A percentile compares a stretch with the other conserved stretches of the same genome.
phyloP scores from a whole-genome alignment of 140 eudicot genomes.

The Oenanthe javanica region DNA sequence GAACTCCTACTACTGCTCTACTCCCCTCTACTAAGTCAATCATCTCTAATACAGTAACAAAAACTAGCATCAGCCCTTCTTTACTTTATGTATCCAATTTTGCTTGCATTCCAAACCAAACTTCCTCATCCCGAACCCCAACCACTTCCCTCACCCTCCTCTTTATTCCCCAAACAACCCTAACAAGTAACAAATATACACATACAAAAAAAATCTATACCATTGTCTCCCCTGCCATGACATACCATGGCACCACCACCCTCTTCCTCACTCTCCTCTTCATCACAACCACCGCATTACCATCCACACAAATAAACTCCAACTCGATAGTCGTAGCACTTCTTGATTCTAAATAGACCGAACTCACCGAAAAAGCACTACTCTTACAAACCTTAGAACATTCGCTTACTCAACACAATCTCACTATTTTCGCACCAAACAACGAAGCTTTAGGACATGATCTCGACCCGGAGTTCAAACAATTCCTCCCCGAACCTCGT shows the following conservation, averaged over 20 bases:
- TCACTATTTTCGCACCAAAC: conserved; percentile 74
- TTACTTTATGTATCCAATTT: no score
- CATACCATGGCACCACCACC: background rate
- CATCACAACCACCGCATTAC: conserved; percentile 13
- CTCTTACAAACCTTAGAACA: conserved; percentile 55
- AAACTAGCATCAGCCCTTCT: no score
- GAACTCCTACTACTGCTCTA: no score
- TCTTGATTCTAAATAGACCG: no score
- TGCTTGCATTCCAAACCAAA: no score
- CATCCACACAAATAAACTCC: conserved; percentile 44
- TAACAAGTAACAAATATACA: background rate
- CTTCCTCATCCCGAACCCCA: no score
- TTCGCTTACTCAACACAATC: conserved; percentile 42
- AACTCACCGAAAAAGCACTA: conserved; percentile 71
- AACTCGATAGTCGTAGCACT: conserved; percentile 27
- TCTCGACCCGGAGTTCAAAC: conserved; percentile 74
- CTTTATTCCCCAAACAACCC: background rate
- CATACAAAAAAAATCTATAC: background rate
- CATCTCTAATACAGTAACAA: no score
- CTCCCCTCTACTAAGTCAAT: no score
- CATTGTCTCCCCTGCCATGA: background rate
- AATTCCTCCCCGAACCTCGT: conserved; percentile 69
- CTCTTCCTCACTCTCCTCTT: background rate
- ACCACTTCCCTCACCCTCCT: no score
- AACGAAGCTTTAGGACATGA: conserved; percentile 64